phyloP scores from a whole-genome alignment of 768 basidiomycete species.

The Leccinum arenicola region DNA sequence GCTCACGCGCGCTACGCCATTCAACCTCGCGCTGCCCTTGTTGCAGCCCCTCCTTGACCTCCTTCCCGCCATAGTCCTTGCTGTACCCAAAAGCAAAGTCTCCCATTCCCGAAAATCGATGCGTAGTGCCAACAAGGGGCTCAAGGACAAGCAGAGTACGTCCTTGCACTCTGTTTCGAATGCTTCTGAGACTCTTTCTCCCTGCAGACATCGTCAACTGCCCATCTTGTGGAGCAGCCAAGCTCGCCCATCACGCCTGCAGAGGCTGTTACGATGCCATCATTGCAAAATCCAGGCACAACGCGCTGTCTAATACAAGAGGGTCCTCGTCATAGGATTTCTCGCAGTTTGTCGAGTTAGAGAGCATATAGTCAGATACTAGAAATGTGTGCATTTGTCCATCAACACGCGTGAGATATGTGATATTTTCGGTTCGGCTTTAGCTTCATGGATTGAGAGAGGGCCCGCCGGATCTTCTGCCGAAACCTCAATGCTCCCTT shows the following conservation, averaged over 20 bases:
- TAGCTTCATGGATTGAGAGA: neutral
- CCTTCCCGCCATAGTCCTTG: slow-evolving; percentile 83
- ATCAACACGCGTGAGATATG: slow-evolving; percentile 1
- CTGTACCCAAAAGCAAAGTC: slow-evolving; percentile 91
- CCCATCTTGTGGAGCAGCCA: slow-evolving; percentile 84
- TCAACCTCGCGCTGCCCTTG: slow-evolving; percentile 37
- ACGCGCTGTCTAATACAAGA: neutral
- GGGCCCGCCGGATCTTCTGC: slow-evolving; percentile 3
- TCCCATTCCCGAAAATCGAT: slow-evolving; percentile 95
- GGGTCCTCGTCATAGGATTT: slow-evolving; percentile 1
- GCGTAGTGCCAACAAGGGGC: slow-evolving; percentile 90
- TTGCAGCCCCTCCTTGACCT: slow-evolving; percentile 61
- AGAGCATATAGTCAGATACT: neutral
- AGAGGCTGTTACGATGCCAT: slow-evolving; percentile 61
- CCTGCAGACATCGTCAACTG: slow-evolving; percentile 82
- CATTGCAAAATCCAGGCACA: slow-evolving; percentile 21
- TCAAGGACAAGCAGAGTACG: slow-evolving; percentile 90
- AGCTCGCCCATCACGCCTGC: slow-evolving; percentile 88
- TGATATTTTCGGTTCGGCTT: too few relatives aligned
- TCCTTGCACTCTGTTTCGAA: neutral
- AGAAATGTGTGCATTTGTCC: neutral
- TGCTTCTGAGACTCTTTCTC: slow-evolving; percentile 2
- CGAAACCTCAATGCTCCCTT: slow-evolving; percentile 18
- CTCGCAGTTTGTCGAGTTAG: neutral
- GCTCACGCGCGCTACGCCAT: slow-evolving; percentile 24